Evolutionary conservation across 2,329 filamentous ascomycete genomes (phyloP), one percentile per base, ranked within the genome.

Genomic region (Domatiomyces globalis): DNA sequence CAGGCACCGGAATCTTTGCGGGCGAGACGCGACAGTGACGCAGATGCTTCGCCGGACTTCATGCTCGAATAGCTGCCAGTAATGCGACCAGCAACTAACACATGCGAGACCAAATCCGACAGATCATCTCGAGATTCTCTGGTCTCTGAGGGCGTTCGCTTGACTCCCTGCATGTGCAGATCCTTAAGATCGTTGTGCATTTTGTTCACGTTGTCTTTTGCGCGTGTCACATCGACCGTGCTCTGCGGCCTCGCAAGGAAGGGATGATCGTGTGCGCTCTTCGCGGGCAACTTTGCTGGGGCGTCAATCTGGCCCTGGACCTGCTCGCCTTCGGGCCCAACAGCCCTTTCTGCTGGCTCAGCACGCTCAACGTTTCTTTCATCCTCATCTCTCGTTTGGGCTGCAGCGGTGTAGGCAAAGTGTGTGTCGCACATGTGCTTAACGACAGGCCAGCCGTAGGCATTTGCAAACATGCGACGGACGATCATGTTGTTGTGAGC

Each of bases 401-500:
- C 82, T 1, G 76, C 70, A 46, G 77, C 78, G 0, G 80, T 81
- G 63, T 94, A 85, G 50, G 81, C 85, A 65, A 98, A 98, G 69
- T 98, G 92, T 0, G 87, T 88, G 62, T 96, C 89, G 49, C 92
- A 90, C 18, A 96, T 71, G 68, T 98, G 92, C 68, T 95, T 89
- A 48, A 96, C 74, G 0, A 98, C 92, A 0, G 92, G 92, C 92
- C 92, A 98, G 1, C 92, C 92, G 61, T 94, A 94, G 0, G 92
- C 92, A 63, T 98, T 98, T 51, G 88, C 84, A 66, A 98, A 98
- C 83, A 88, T 94, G 51, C 92, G 83, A 15, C 92, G 84, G 20
- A 98, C 92, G 54, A 96, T 84, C 59, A 98, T 94, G 67, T 98
- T 98, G 69, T 98, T 98, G 71, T 98, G 92, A 0, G 92, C 92